Evolutionary conservation across 2,329 filamentous ascomycete species (phyloP).

Genomic region (Aspergillus uvarum): DNA sequence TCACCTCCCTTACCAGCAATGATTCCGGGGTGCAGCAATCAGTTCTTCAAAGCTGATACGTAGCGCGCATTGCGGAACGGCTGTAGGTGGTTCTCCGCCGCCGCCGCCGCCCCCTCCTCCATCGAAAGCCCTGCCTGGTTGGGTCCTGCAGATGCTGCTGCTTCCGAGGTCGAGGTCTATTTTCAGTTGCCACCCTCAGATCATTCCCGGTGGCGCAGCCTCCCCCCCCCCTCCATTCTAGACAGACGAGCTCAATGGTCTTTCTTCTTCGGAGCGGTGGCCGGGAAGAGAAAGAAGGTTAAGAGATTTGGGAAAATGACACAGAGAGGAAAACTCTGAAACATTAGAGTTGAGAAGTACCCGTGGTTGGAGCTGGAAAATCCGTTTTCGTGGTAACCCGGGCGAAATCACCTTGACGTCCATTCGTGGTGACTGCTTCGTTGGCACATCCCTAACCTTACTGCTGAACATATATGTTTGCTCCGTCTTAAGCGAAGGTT

Average conservation of each 20-base stretch:
- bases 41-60: not conserved
- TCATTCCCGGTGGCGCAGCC: slow-evolving; percentile 21
- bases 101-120: not conserved
- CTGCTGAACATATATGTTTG: not conserved
- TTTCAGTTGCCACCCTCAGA: slow-evolving; percentile 24
- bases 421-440: slow-evolving; percentile 3
- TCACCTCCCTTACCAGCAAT: slow-evolving; percentile 14
- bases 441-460: not conserved
- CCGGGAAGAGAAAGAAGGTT: not conserved
- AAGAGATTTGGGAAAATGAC: not conserved
- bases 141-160: slow-evolving; percentile 15
- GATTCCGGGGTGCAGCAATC: slow-evolving; percentile 20
- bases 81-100: slow-evolving; percentile 12
- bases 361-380: slow-evolving; percentile 8
- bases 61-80: slow-evolving; percentile 11
- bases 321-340: not conserved
- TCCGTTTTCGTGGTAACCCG: slow-evolving; percentile 10
- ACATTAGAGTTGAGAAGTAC: slow-evolving; percentile 11
- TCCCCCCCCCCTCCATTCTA: not conserved
- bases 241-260: not conserved
- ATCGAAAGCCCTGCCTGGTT: slow-evolving; percentile 9
- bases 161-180: slow-evolving; percentile 6
- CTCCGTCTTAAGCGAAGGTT: slow-evolving; percentile 6
- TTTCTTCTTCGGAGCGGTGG: slow-evolving; percentile 3
- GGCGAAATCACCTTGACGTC: not conserved